Conservation (phyloP, 2,329 filamentous ascomycete genomes). For the Pseudofabraea citricarpa region DNA sequence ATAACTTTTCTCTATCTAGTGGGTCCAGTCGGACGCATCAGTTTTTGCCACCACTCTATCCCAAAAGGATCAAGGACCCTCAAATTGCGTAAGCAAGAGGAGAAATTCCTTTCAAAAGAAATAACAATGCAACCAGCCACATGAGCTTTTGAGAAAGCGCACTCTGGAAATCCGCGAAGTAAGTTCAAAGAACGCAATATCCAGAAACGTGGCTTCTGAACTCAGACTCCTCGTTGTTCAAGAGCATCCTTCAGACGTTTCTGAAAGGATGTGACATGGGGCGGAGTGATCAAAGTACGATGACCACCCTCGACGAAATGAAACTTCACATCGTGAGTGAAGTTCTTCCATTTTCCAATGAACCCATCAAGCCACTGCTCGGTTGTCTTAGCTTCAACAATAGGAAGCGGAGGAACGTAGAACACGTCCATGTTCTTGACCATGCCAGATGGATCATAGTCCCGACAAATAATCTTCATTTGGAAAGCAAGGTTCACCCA, state of each 20-base stretch:
- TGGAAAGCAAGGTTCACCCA: constrained; percentile 33
- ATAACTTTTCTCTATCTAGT: too few species aligned
- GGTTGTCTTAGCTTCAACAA: constrained; percentile 11
- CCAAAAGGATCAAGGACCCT: too few species aligned
- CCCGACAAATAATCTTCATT: constrained; percentile 32
- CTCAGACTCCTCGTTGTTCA: constrained; percentile 12
- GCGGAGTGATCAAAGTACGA: constrained; percentile 34
- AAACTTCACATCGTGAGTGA: constrained; percentile 23
- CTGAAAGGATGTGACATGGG: constrained; percentile 31
- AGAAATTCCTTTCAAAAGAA: too few species aligned
- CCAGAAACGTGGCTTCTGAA: too few species aligned
- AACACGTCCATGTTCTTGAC: constrained; percentile 38
- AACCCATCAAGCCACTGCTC: constrained; percentile 28
- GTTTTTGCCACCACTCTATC: too few species aligned
- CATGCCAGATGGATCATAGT: constrained; percentile 38
- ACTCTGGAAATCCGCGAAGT: too few species aligned
- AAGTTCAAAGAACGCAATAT: too few species aligned
- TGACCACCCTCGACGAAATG: constrained; percentile 33
- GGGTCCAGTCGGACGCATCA: too few species aligned
- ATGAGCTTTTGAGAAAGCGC: too few species aligned
- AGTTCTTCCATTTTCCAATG: constrained; percentile 32
- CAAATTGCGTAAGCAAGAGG: too few species aligned
- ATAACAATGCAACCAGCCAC: too few species aligned
- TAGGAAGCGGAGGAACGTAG: constrained; percentile 27
- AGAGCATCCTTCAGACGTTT: constrained; percentile 20